A percentile compares a stretch with the other conserved stretches of the same genome.
These are phyloP conservation scores for Euphorbia tirucalli DNA, from an alignment of 345 rosid genomes.

Conservation along the genomic window DNA sequence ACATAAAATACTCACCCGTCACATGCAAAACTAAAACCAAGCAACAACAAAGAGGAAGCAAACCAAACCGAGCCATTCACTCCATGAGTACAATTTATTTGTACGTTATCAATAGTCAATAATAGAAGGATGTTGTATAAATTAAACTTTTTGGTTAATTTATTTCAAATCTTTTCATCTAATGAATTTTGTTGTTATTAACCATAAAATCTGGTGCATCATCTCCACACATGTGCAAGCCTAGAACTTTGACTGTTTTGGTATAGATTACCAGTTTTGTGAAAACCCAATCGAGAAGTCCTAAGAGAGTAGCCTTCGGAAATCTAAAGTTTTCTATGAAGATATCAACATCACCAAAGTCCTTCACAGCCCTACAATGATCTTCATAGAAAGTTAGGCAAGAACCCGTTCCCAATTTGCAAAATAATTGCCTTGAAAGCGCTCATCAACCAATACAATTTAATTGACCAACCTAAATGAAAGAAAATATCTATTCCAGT, in stretches of 20 bases:
- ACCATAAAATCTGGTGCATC: slow-evolving; percentile 90
- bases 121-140: too few species aligned
- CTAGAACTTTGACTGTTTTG: slow-evolving; percentile 64
- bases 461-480: too few species aligned
- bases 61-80: too few species aligned
- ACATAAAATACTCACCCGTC: too few species aligned
- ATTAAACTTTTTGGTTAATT: too few species aligned
- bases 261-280: slow-evolving; percentile 87
- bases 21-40: too few species aligned
- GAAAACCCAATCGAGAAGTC: slow-evolving; percentile 81
- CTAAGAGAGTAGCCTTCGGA: slow-evolving; percentile 84
- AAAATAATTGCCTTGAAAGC: neutral
- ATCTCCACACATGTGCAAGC: slow-evolving; percentile 91
- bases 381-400: slow-evolving; percentile 15
- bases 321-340: slow-evolving; percentile 86
- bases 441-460: neutral
- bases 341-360: slow-evolving; percentile 73
- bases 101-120: too few species aligned
- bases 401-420: slow-evolving; percentile 9
- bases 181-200: too few species aligned
- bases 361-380: slow-evolving; percentile 64
- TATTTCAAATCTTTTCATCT: too few species aligned
- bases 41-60: too few species aligned
- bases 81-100: too few species aligned
- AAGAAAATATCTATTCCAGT: too few species aligned